phyloP scores from a whole-genome alignment of 306 rosid genomes.

The Chamaecrista fasciculata region DNA sequence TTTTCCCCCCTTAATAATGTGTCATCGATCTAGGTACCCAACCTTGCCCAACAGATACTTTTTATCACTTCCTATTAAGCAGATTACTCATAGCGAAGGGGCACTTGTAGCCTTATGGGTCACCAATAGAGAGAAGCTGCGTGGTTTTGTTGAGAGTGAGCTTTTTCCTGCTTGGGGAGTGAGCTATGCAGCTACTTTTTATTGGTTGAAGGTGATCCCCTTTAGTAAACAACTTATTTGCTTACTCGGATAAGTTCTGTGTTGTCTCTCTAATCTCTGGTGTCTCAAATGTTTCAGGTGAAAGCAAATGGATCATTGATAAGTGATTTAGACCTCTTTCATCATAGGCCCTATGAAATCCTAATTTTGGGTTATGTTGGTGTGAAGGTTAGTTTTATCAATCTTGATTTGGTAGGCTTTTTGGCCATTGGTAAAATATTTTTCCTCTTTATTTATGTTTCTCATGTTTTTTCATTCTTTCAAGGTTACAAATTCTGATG shows the following conservation, averaged over 20 bases:
- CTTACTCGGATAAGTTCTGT: neutral
- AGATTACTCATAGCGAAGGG: conserved; percentile 69
- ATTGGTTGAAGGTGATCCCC: conserved; percentile 81
- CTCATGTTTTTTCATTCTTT: conserved; percentile 19
- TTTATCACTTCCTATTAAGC: conserved; percentile 75
- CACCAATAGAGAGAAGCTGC: conserved; percentile 90
- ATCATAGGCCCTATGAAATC: conserved; percentile 91
- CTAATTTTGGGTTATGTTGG: conserved; percentile 67
- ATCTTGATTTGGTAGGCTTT: conserved; percentile 21
- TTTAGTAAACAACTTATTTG: conserved; percentile 18
- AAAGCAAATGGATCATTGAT: conserved; percentile 74
- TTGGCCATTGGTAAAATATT: neutral
- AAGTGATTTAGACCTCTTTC: conserved; percentile 81
- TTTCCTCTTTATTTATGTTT: neutral
- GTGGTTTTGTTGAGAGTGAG: conserved; percentile 73
- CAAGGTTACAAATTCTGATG: conserved; percentile 35
- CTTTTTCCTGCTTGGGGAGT: conserved; percentile 93
- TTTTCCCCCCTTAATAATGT: neutral
- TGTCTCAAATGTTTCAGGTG: conserved; percentile 51
- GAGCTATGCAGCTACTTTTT: conserved; percentile 56
- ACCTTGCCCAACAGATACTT: conserved; percentile 81
- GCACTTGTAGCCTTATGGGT: conserved; percentile 91
- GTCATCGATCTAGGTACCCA: conserved; percentile 63
- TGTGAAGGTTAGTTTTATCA: conserved; percentile 51
- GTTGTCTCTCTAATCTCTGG: conserved; percentile 27